Evolutionary conservation across 2,329 filamentous ascomycete species (phyloP), one percentile per base, ranked within the genome.

Genomic region (Balansia obtecta): DNA sequence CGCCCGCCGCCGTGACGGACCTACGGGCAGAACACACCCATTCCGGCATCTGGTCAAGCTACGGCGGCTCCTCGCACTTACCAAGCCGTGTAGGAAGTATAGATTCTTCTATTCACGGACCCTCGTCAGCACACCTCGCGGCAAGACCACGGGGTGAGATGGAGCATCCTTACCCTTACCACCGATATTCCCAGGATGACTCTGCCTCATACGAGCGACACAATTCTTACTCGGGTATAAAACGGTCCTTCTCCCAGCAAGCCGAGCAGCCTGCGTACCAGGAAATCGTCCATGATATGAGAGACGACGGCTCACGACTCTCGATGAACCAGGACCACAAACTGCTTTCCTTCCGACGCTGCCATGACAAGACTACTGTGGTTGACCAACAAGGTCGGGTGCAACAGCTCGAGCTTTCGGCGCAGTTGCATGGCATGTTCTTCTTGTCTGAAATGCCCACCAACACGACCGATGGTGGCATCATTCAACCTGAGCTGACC

Each of bases 361-460:
- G 71, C 9, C 74, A 75, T 56, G 77, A 81, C 61, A 81, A 80
- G 67, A 70, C 76, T 65, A 80, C 77, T 40, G 73, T 81, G 46
- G 71, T 81, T 52, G 77, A 82, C 60, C 71, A 74, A 55, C 76
- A 79, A 61, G 77, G 77, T 42, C 74, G 75, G 42, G 74, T 80
- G 56, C 77, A 80, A 61, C 75, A 79, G 57, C 70, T 82, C n/a
- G 78, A 81, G 56, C 66, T 82, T 38, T 76, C 77, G 8, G 86
- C 86, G 15, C 86, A 91, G 68, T 79, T 91, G 32, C 86, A 90
- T 62, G 86, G 86, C 70, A 90, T 91, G 86, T 91, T 91, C 71
- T 91, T 91, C 65, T 73, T 91, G 33, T 88, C 86, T 32, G 86
- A 91, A 63, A 85, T 86, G 70, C 83, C 85, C 1, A 77, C 83